Evolutionary conservation across 1,284 basidiomycete genomes (phyloP), one percentile per base, ranked within the genome.

Genomic region (Megacollybia platyphylla): DNA sequence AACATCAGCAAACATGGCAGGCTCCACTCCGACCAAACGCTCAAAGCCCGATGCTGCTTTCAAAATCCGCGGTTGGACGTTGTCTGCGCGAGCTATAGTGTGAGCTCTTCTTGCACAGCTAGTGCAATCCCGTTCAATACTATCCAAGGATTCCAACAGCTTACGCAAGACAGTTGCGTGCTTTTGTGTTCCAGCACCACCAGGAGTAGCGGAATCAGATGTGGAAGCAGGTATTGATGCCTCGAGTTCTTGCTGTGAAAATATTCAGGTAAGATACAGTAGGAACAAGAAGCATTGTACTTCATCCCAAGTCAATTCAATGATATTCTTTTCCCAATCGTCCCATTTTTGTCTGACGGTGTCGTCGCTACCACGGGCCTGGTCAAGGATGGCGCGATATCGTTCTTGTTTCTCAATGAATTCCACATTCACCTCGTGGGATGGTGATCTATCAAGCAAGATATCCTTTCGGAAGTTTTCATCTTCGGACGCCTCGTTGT

Each of bases 401-500:
- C 79, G 72, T 42, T 71, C 64, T 17, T 81, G 79, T 52, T 87
- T 87, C 46, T 70, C 68, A 10, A 80, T 71, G 2, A 94, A 67
- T 20, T 81, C 75, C 11, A 62, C 58, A 51, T 93, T 93, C n/a
- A 85, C 86, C 51, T 85, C 72, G 52, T 84, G 72, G 0, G 91
- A 96, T 1, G 80, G 73, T 0, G 62, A 62, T 10, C 87, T 68
- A 46, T 67, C 63, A 36, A 77, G 54, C 39, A 57, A 52, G 7
- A 55, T 62, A 41, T 72, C 65, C 48, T 70, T 66, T 44, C 77
- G 70, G 46, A 79, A 61, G 37, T 68, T 59, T 62, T 90, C 88
- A 53, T 97, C 90, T 57, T 93, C 88, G 3, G 81, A 82, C 13
- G 86, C 86, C 61, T 97, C 93, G 43, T 78, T 78, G 52, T 94